These are phyloP conservation scores for Aureobasidium musti DNA, from an alignment of 2,329 filamentous ascomycete species.

Conservation along the genomic window DNA sequence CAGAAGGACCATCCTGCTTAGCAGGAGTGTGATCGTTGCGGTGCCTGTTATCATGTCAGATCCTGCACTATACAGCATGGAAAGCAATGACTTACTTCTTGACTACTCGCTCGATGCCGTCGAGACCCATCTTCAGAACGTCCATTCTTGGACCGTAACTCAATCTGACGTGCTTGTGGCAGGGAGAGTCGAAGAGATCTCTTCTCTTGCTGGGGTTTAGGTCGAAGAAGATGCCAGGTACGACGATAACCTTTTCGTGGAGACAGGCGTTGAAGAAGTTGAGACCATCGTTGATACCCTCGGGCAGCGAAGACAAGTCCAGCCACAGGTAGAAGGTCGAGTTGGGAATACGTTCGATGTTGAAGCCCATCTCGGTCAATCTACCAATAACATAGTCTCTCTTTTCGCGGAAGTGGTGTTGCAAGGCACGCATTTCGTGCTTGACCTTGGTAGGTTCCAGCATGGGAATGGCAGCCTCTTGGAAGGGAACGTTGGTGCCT, in stretches of 20 bases:
- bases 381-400: constrained; percentile 85
- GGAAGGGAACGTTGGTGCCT: constrained; percentile 92
- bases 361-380: constrained; percentile 82
- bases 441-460: constrained; percentile 81
- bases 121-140: constrained; percentile 72
- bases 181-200: constrained; percentile 91
- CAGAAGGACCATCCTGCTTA: constrained; percentile 15
- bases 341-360: constrained; percentile 75
- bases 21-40: constrained; percentile 6
- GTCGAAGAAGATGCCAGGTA: constrained; percentile 97
- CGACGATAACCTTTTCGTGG: constrained; percentile 92
- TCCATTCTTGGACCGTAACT: constrained; percentile 85
- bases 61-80: not conserved
- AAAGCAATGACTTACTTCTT: constrained; percentile 58
- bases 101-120: constrained; percentile 81
- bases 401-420: constrained; percentile 88
- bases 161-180: constrained; percentile 84
- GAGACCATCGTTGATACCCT: constrained; percentile 84
- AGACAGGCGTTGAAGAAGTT: constrained; percentile 97
- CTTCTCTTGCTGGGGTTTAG: constrained; percentile 85
- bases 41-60: constrained; percentile 2
- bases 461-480: constrained; percentile 90
- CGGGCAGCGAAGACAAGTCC: constrained; percentile 65
- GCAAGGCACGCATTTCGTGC: constrained; percentile 84
- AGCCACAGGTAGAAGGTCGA: constrained; percentile 93